phyloP scores from a whole-genome alignment of 2,329 filamentous ascomycete species.

The Mycocentrospora acerina region DNA sequence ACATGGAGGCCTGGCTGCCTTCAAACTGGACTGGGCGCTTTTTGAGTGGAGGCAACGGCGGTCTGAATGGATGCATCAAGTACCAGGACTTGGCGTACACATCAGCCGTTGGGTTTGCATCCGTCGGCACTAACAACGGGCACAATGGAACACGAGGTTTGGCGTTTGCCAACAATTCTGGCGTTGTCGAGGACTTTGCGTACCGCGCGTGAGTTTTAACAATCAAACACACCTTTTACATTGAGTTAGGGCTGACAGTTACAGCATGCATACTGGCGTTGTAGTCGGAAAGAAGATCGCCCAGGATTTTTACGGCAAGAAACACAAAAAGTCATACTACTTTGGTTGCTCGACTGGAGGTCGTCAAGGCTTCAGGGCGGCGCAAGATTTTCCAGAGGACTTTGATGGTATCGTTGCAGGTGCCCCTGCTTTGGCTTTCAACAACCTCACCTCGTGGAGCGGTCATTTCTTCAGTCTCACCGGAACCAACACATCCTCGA shows the following conservation, averaged over 20 bases:
- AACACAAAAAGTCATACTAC: conserved; percentile 45
- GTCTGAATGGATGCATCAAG: conserved; percentile 44
- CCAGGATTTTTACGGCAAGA: conserved; percentile 43
- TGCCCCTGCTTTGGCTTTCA: conserved; percentile 36
- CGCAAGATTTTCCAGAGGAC: conserved; percentile 37
- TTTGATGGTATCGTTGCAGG: conserved; percentile 43
- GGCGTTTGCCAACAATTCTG: conserved; percentile 50
- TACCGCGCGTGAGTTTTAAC: conserved; percentile 41
- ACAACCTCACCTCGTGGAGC: conserved; percentile 38
- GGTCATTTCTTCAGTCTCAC: conserved; percentile 33
- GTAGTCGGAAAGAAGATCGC: conserved; percentile 45
- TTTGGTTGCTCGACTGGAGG: conserved; percentile 42
- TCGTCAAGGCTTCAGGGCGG: conserved; percentile 39
- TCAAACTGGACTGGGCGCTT: conserved; percentile 45
- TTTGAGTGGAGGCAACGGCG: conserved; percentile 40
- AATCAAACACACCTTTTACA: neutral
- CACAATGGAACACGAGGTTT: conserved; percentile 49
- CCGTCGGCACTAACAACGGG: conserved; percentile 46
- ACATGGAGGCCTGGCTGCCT: conserved; percentile 50
- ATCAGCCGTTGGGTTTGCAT: conserved; percentile 41
- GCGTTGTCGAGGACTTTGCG: conserved; percentile 52
- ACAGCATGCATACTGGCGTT: conserved; percentile 34
- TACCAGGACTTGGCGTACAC: conserved; percentile 45
- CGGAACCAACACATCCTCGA: conserved; percentile 30
- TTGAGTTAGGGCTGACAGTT: conserved; percentile 1